These are phyloP conservation scores for Tausonia pullulans DNA, from an alignment of 1,284 basidiomycete genomes.

Conservation along the genomic window DNA sequence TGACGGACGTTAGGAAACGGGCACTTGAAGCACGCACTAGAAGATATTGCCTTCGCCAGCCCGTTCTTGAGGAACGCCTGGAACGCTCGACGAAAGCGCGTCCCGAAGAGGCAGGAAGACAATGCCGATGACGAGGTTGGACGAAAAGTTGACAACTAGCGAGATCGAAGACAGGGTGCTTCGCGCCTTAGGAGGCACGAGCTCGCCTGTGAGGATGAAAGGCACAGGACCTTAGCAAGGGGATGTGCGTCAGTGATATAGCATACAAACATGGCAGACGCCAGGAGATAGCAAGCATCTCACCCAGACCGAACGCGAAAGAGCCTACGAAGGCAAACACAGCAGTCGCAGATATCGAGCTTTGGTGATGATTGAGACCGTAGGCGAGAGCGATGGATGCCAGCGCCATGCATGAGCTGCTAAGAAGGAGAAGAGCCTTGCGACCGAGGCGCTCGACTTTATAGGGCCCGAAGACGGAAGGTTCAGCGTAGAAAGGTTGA, in stretches of 20 bases:
- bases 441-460: background rate
- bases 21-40: too few species aligned
- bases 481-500: background rate
- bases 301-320: slow-evolving; percentile 8
- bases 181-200: background rate
- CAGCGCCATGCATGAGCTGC: slow-evolving; percentile 1
- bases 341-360: background rate
- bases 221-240: background rate
- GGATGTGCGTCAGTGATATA: too few species aligned
- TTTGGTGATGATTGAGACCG: background rate
- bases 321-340: slow-evolving; percentile 11
- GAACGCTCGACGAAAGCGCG: background rate
- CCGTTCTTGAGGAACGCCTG: too few species aligned
- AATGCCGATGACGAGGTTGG: slow-evolving; percentile 13
- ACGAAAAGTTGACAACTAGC: slow-evolving; percentile 7
- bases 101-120: slow-evolving; percentile 13
- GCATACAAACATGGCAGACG: too few species aligned
- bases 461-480: background rate
- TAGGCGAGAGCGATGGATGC: background rate
- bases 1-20: too few species aligned
- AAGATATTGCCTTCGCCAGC: too few species aligned
- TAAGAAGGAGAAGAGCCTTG: slow-evolving; percentile 2
- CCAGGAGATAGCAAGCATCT: too few species aligned
- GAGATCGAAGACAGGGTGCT: slow-evolving; percentile 2
- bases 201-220: slow-evolving; percentile 3